Conservation (phyloP, 192 early-diverging fungal species). For the Umbelopsis ramanniana region DNA sequence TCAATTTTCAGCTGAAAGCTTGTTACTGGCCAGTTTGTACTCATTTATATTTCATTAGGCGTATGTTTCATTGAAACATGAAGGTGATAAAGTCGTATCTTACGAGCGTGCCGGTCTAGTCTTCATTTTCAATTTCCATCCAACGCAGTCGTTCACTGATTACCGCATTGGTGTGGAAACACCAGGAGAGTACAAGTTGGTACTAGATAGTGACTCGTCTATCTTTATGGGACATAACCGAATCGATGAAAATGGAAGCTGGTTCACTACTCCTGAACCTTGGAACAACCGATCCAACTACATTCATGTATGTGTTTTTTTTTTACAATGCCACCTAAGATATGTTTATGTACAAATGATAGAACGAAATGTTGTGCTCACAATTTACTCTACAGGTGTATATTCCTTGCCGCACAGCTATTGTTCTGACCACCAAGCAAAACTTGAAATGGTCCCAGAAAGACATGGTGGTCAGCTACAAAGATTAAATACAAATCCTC, state of each 20-base stretch:
- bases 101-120: conserved; percentile 91
- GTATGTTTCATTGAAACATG: conserved; percentile 87
- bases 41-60: conserved; percentile 40
- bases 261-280: conserved; percentile 69
- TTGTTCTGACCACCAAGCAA: conserved; percentile 57
- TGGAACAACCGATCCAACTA: conserved; percentile 80
- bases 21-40: background rate
- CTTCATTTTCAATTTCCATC: conserved; percentile 96
- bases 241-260: conserved; percentile 63
- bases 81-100: conserved; percentile 89
- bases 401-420: conserved; percentile 72
- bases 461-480: conserved; percentile 6
- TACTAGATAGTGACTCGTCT: conserved; percentile 78
- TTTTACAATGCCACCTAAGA: background rate
- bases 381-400: conserved; percentile 55
- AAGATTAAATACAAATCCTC: background rate
- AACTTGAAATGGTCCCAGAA: conserved; percentile 9
- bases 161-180: conserved; percentile 82
- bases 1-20: background rate
- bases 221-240: conserved; percentile 83
- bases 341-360: background rate
- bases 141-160: conserved; percentile 81
- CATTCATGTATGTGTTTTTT: conserved; percentile 61
- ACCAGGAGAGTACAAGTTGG: conserved; percentile 74
- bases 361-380: background rate